Evolutionary conservation across 345 rosid genomes (phyloP).

Genomic region (Hirschfeldia incana): DNA sequence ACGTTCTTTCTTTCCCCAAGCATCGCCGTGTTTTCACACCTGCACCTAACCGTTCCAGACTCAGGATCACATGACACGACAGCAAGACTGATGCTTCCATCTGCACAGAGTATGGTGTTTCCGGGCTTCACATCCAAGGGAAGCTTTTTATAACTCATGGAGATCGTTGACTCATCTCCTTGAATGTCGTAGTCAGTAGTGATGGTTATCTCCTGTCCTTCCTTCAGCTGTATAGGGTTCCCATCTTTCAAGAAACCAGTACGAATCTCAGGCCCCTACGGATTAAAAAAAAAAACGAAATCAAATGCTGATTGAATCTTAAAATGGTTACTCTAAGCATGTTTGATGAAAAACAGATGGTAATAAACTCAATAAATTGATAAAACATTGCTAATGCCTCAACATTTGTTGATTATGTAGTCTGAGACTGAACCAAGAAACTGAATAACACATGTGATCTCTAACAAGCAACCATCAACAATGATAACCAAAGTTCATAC

Average conservation of each 20-base stretch:
- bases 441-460: neutral
- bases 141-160: slow-evolving; percentile 91
- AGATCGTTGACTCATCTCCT: slow-evolving; percentile 64
- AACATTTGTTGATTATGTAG: neutral
- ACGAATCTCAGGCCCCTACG: slow-evolving; percentile 73
- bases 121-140: slow-evolving; percentile 77
- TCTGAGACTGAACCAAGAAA: neutral
- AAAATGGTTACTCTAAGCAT: neutral
- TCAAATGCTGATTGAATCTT: neutral
- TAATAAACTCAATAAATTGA: neutral
- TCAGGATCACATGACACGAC: slow-evolving; percentile 70
- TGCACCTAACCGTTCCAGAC: slow-evolving; percentile 80
- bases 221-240: slow-evolving; percentile 59
- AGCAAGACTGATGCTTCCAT: slow-evolving; percentile 76
- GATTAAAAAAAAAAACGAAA: slow-evolving; percentile 2
- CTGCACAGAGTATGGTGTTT: slow-evolving; percentile 75
- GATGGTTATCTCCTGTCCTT: slow-evolving; percentile 63
- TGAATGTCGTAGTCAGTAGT: slow-evolving; percentile 77
- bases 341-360: neutral
- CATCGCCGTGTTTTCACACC: slow-evolving; percentile 80
- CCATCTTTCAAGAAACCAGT: slow-evolving; percentile 68
- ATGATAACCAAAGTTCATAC: neutral
- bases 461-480: neutral
- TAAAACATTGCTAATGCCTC: neutral
- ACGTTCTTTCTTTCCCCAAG: slow-evolving; percentile 94